Conservation (phyloP, 306 rosid genomes). For the Sophora flavescens region DNA sequence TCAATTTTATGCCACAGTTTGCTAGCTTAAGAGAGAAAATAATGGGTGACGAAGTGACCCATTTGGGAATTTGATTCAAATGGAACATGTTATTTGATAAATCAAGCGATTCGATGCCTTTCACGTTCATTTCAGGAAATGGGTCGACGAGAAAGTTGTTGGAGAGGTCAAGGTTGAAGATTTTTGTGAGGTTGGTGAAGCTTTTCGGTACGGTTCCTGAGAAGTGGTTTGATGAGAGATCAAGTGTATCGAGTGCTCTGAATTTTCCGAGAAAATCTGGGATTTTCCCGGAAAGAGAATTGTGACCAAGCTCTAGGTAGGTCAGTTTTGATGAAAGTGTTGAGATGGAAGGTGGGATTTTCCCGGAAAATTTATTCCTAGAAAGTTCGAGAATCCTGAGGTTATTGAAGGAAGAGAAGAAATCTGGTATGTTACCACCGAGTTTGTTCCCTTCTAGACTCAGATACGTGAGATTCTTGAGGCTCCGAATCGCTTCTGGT, state of each 20-base stretch:
- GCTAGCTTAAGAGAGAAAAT: slow-evolving; percentile 87
- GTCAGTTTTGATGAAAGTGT: slow-evolving; percentile 55
- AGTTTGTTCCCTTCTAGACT: slow-evolving; percentile 63
- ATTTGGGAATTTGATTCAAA: slow-evolving; percentile 66
- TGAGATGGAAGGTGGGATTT: slow-evolving; percentile 67
- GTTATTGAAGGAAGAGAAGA: slow-evolving; percentile 54
- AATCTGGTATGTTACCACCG: slow-evolving; percentile 69
- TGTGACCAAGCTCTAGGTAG: slow-evolving; percentile 71
- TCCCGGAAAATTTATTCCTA: slow-evolving; percentile 68
- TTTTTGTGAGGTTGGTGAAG: slow-evolving; percentile 75
- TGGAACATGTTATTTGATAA: slow-evolving; percentile 73
- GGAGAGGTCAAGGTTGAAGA: slow-evolving; percentile 85
- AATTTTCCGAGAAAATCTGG: slow-evolving; percentile 84
- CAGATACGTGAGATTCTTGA: slow-evolving; percentile 53
- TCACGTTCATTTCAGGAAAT: slow-evolving; percentile 78
- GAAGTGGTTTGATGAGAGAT: slow-evolving; percentile 65
- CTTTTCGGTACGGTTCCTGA: slow-evolving; percentile 71
- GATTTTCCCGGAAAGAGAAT: slow-evolving; percentile 66
- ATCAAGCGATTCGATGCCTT: slow-evolving; percentile 88
- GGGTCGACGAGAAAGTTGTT: slow-evolving; percentile 74
- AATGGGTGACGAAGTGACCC: slow-evolving; percentile 84
- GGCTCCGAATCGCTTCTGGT: slow-evolving; percentile 54
- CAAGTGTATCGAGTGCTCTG: slow-evolving; percentile 71
- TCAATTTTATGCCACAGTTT: slow-evolving; percentile 74
- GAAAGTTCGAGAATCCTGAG: slow-evolving; percentile 64